Percentiles rank a stretch among this genome's conserved stretches.
Conservation (phyloP, 2,329 filamentous ascomycete species). For the Niveomyces coronatus region DNA sequence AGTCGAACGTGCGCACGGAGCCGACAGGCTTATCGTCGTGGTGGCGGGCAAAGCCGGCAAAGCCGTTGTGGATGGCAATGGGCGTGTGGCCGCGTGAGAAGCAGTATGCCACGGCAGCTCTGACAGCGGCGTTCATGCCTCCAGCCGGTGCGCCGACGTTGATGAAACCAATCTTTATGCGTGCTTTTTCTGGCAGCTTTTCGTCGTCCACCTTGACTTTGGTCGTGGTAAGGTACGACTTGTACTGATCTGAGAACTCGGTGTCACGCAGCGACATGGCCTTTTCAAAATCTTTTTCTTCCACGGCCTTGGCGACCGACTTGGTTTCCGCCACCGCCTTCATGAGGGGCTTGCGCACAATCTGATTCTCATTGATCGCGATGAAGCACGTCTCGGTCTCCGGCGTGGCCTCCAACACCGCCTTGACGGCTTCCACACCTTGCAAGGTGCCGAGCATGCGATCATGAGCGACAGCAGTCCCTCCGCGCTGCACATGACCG, state of each 20-base stretch:
- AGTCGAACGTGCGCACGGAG: constrained; percentile 75
- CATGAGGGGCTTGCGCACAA: constrained; percentile 79
- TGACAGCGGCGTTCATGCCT: constrained; percentile 95
- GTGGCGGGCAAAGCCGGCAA: constrained; percentile 85
- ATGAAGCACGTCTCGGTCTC: constrained; percentile 90
- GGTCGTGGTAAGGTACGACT: constrained; percentile 84
- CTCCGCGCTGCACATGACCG: constrained; percentile 94
- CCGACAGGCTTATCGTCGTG: constrained; percentile 73
- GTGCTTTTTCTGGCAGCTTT: constrained; percentile 61
- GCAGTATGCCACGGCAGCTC: constrained; percentile 89
- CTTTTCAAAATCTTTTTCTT: constrained; percentile 71
- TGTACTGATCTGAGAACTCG: constrained; percentile 88
- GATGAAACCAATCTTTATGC: constrained; percentile 89
- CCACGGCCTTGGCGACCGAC: constrained; percentile 70
- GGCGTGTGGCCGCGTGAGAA: constrained; percentile 85
- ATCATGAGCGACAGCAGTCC: constrained; percentile 86
- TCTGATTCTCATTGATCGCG: constrained; percentile 96
- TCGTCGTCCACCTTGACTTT: constrained; percentile 62
- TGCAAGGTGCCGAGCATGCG: constrained; percentile 87
- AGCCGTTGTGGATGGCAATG: constrained; percentile 90
- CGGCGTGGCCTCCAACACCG: constrained; percentile 79
- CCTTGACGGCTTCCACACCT: constrained; percentile 87
- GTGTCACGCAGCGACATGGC: constrained; percentile 86
- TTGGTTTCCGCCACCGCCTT: constrained; percentile 82
- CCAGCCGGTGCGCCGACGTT: constrained; percentile 94